These are phyloP conservation scores for Przewalskia tangutica DNA, from an alignment of 257 asterid species.

Conservation along the genomic window DNA sequence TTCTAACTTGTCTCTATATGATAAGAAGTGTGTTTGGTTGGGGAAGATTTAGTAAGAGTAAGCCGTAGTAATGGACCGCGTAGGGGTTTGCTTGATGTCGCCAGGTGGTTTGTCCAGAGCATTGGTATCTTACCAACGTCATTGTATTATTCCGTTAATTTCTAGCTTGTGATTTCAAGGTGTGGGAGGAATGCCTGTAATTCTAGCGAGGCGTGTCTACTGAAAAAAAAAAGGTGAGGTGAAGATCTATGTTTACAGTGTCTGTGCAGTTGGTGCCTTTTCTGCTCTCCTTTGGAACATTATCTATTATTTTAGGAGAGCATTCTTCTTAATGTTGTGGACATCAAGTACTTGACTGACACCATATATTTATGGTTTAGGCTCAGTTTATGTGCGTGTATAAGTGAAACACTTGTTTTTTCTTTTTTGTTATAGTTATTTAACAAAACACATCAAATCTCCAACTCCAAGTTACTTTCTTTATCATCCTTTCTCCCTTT, in stretches of 20 bases:
- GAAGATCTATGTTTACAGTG: not conserved
- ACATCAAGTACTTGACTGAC: not conserved
- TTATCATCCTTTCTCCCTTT: not conserved
- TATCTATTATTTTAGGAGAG: not conserved
- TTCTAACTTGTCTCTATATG: conserved; percentile 38
- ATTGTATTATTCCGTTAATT: conserved; percentile 37
- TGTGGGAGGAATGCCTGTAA: conserved; percentile 2
- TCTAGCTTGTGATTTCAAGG: conserved; percentile 26
- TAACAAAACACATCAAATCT: not conserved
- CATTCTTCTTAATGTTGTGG: not conserved
- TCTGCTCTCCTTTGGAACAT: not conserved
- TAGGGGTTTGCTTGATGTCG: conserved; percentile 22
- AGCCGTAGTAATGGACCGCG: conserved; percentile 22
- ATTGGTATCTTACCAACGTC: conserved; percentile 15
- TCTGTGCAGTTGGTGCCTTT: not conserved
- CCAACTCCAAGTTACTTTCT: not conserved
- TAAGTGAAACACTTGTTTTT: too few species aligned
- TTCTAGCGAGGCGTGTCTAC: not conserved
- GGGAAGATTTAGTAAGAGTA: conserved; percentile 27
- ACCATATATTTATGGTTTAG: not conserved
- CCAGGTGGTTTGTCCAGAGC: conserved; percentile 25
- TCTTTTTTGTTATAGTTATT: too few species aligned
- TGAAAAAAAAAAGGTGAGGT: not conserved
- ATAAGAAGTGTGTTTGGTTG: conserved; percentile 37
- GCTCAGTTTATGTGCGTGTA: not conserved